Percentiles rank a stretch among this genome's conserved stretches.
Evolutionary conservation across 2,329 filamentous ascomycete species (phyloP).

Genomic region (Microcyclospora pomicola): DNA sequence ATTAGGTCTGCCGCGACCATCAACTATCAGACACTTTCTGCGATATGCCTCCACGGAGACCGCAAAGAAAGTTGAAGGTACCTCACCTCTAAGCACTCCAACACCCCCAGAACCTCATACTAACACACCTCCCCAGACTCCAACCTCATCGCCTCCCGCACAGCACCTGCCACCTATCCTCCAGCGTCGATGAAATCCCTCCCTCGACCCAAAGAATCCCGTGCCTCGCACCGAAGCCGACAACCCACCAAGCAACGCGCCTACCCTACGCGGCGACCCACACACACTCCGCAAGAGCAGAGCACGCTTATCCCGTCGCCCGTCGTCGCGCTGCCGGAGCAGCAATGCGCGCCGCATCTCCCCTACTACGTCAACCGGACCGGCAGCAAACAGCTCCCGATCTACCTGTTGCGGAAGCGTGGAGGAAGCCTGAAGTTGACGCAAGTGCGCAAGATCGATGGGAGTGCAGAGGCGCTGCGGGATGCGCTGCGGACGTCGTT

Average conservation of each 20-base stretch:
- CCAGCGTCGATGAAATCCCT: slow-evolving; percentile 19
- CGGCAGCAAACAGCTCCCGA: slow-evolving; percentile 52
- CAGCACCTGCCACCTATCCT: slow-evolving; percentile 20
- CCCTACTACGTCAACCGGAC: slow-evolving; percentile 64
- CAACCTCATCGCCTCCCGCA: slow-evolving; percentile 22
- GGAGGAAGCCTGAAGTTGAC: slow-evolving; percentile 67
- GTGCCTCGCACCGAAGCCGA: slow-evolving; percentile 21
- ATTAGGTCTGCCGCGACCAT: slow-evolving; percentile 23
- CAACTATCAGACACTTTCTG: slow-evolving; percentile 25
- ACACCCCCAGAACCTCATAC: too few relatives aligned
- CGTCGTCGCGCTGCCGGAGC: slow-evolving; percentile 12
- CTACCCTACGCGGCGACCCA: slow-evolving; percentile 19
- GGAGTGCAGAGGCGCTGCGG: slow-evolving; percentile 50
- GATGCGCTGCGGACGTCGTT: slow-evolving; percentile 49
- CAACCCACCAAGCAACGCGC: slow-evolving; percentile 21
- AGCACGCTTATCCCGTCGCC: slow-evolving; percentile 15
- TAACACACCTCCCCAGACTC: slow-evolving; percentile 9
- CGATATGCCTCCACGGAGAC: slow-evolving; percentile 3
- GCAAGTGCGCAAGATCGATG: slow-evolving; percentile 63
- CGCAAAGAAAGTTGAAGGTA: slow-evolving; percentile 12
- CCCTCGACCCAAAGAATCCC: slow-evolving; percentile 23
- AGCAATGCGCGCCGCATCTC: slow-evolving; percentile 31
- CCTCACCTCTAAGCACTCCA: background rate
- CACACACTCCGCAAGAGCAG: slow-evolving; percentile 10
- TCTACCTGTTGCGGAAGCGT: slow-evolving; percentile 61